Evolutionary conservation across 2,329 filamentous ascomycete species (phyloP).

Genomic region (Fusarium sp.): DNA sequence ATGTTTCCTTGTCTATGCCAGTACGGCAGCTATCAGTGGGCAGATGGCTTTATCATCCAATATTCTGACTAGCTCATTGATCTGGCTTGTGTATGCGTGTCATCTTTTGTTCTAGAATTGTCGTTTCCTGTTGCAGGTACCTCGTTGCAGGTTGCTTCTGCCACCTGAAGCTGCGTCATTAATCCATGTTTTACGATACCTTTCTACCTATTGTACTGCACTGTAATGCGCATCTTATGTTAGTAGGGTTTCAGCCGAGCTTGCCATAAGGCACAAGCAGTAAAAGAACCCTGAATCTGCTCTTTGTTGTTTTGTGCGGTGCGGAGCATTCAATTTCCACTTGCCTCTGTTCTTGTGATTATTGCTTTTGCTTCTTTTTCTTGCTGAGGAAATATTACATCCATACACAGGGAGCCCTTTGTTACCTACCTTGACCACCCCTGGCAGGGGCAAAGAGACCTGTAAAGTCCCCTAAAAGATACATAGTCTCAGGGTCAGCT

Average conservation of each 20-base stretch:
- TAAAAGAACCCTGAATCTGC: not conserved
- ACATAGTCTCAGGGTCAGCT: not conserved
- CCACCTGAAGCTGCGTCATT: conserved; percentile 22
- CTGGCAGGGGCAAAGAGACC: not conserved
- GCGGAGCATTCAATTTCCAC: conserved; percentile 16
- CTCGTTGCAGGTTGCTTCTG: not conserved
- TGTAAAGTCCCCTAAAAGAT: conserved; percentile 24
- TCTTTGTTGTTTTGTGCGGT: conserved; percentile 5
- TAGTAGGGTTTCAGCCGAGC: not conserved
- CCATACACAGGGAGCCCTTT: conserved; percentile 18
- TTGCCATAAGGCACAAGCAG: not conserved
- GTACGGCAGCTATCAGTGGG: not conserved
- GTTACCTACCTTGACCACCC: conserved; percentile 11
- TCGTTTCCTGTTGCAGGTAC: not conserved
- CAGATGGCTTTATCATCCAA: not conserved
- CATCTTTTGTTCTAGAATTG: not conserved
- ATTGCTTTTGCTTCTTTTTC: conserved; percentile 22
- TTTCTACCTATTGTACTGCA: not conserved
- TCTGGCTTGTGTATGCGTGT: not conserved
- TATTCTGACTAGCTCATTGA: not conserved
- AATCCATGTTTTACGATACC: not conserved
- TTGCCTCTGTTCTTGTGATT: conserved; percentile 12
- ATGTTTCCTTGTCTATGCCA: not conserved
- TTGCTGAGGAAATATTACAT: conserved; percentile 4
- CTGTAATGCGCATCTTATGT: not conserved